Base-by-base conservation (phyloP, 2,329 filamentous ascomycete genomes). In the Hypoxylon sp. region DNA sequence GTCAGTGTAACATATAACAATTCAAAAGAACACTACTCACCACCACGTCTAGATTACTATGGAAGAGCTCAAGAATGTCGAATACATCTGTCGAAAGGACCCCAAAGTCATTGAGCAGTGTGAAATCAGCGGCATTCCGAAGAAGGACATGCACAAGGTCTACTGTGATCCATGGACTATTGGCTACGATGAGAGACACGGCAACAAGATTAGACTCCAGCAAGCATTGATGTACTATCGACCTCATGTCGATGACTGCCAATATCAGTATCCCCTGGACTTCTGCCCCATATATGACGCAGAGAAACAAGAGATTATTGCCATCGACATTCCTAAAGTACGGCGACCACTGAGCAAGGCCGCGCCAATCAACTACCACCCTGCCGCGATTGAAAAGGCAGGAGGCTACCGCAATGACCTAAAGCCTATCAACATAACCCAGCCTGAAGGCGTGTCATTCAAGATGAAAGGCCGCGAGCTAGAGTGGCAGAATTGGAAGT, bases 101-200 rank as follows among this genome's bases (percentile, higher is more conserved):
- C 88, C 92, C 13, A 92, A 91, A 74, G 93, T 97, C 66, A 96
- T 97, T 72, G 93, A 97, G 80, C 94, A 97, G 79, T 98, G 94
- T 75, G 87, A 87, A 5, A 87, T 97, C 65, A 87, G 93, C 65
- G 94, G 94, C 1, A 93, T 98, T 66, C 88, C 93, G 11, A 86
- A 85, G 62, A 86, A 92, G 72, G 92, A 97, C 67, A 97, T 98
- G 94, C 84, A 96, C 84, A 97, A 97, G 81, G 93, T 98, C 51
- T 97, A 97, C 83, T 97, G 94, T 80, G 94, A 98, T 78, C 93
- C 93, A 10, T 98, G 94, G 94, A 97, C 94, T 0, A 97, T 98
- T 79, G 94, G 94, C 52, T 97, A 93, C 77, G 94, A 98, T 74
- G 93, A 97, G 82, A 90, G 94, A 48, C 96, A 94, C 75, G 94